A percentile compares a stretch with the other conserved stretches of the same genome.
phyloP scores from a whole-genome alignment of 768 basidiomycete species.

The Mycena leptocephala region DNA sequence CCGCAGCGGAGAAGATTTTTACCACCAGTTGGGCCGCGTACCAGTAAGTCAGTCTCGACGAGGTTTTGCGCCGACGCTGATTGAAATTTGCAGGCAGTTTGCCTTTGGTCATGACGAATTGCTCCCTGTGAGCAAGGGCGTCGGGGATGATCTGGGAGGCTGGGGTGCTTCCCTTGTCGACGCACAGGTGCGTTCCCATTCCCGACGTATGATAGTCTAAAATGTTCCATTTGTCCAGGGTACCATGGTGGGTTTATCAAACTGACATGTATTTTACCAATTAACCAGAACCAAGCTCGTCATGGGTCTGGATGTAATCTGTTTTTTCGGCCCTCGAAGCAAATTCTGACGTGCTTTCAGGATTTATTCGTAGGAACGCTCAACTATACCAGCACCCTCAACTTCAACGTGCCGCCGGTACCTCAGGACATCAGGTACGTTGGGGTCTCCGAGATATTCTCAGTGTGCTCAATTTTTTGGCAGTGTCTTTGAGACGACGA shows the following conservation, averaged over 20 bases:
- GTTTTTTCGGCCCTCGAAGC: constrained; percentile 6
- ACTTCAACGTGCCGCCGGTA: constrained; percentile 68
- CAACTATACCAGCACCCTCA: constrained; percentile 53
- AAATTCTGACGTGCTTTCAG: constrained; percentile 38
- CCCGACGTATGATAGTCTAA: constrained; percentile 13
- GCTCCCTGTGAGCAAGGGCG: constrained; percentile 26
- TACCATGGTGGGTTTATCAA: constrained; percentile 60
- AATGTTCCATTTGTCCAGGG: constrained; percentile 56
- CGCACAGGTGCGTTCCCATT: constrained; percentile 7
- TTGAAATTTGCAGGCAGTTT: constrained; percentile 48
- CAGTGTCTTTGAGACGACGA: constrained; percentile 85
- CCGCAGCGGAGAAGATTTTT: constrained; percentile 60
- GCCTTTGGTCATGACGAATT: constrained; percentile 68
- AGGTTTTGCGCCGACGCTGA: neutral
- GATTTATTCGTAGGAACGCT: constrained; percentile 63
- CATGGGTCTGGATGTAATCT: constrained; percentile 56
- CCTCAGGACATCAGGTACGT: constrained; percentile 59
- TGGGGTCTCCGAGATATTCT: no score
- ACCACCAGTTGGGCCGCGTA: constrained; percentile 61
- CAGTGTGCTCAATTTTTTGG: constrained; percentile 33
- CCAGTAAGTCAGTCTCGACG: constrained; percentile 45
- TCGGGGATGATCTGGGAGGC: constrained; percentile 5
- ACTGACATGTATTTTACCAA: no score
- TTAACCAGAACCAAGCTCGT: constrained; percentile 50
- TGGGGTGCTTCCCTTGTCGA: constrained; percentile 25